phyloP scores from a whole-genome alignment of 164 flowering plant genomes.

The Berberis vulgaris region DNA sequence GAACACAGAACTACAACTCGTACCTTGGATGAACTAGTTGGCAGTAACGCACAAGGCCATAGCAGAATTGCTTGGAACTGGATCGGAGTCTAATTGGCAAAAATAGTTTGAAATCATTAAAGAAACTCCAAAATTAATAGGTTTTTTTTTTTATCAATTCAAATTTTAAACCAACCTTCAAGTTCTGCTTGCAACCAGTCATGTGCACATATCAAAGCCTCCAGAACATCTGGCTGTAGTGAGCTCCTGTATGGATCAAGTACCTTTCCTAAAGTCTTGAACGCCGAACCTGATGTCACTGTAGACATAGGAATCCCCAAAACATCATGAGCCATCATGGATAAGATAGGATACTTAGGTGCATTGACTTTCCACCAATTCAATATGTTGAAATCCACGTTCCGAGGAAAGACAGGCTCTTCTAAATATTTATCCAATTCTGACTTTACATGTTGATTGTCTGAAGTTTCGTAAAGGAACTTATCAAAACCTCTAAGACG shows the following conservation, averaged over 20 bases:
- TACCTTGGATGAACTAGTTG: slow-evolving; percentile 5
- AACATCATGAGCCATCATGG: slow-evolving; percentile 74
- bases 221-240: slow-evolving; percentile 38
- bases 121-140: neutral
- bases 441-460: slow-evolving; percentile 32
- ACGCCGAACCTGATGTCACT: slow-evolving; percentile 31
- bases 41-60: slow-evolving; percentile 3
- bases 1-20: neutral
- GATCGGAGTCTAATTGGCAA: neutral
- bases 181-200: slow-evolving; percentile 55
- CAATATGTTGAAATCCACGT: slow-evolving; percentile 50
- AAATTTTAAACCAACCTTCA: slow-evolving; percentile 28
- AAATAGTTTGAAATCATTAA: neutral
- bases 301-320: slow-evolving; percentile 59
- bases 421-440: slow-evolving; percentile 70
- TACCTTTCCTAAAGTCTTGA: slow-evolving; percentile 35
- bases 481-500: slow-evolving; percentile 58
- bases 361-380: slow-evolving; percentile 84
- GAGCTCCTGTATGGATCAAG: slow-evolving; percentile 43
- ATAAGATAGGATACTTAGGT: slow-evolving; percentile 62
- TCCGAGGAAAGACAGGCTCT: slow-evolving; percentile 69
- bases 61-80: slow-evolving; percentile 1
- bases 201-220: slow-evolving; percentile 67
- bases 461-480: slow-evolving; percentile 52
- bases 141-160: neutral